Evolutionary conservation across 805 yeast genomes (phyloP), one percentile per base, ranked within the genome.

Genomic region (Candida takata): DNA sequence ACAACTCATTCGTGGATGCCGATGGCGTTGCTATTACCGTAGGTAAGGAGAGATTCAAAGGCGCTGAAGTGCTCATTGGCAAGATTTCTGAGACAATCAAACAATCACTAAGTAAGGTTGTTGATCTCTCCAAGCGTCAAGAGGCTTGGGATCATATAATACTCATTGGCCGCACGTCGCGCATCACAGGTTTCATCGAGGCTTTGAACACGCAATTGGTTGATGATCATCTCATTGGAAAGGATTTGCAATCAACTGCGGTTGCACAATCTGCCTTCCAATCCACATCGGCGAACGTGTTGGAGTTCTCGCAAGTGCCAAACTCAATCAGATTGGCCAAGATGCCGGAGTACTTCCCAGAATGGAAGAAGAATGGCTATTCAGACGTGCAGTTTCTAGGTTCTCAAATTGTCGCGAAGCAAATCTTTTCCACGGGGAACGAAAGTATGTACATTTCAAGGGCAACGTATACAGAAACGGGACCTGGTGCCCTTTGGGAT

Each of bases 31-130:
- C 62, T 36, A 54, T 83, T n/a, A 64, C 64, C 7, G 76, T 90
- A n/a, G 97, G 97, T 3, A 83, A 79, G 41, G 95, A 87, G 62
- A 69, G 97, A 49, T 90, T 90, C 59, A 79, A 74, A 54, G 97
- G 97, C 1, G 65, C 82, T 25, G 76, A 71, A 31, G 66, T 61
- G 16, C 67, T 90, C 35, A 68, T 90, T 24, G 64, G 60, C 5
- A 52, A 54, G 16, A 67, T 90, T 15, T 69, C 82, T 4, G 62
- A 60, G 14, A 69, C 71, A 3, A 69, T 84, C 2, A 75, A 74
- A 32, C 58, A 62, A 20, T 64, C 76, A 0, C 58, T 85, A 35
- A 49, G 57, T n/a, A 65, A 66, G 36, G 67, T 90, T 13, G 79
- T 75, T 24, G 90, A 84, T 48, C 61, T 80, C 14, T 72, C 71